Evolutionary conservation across 441 rosid genomes (phyloP).

Genomic region (Adansonia grandidieri): DNA sequence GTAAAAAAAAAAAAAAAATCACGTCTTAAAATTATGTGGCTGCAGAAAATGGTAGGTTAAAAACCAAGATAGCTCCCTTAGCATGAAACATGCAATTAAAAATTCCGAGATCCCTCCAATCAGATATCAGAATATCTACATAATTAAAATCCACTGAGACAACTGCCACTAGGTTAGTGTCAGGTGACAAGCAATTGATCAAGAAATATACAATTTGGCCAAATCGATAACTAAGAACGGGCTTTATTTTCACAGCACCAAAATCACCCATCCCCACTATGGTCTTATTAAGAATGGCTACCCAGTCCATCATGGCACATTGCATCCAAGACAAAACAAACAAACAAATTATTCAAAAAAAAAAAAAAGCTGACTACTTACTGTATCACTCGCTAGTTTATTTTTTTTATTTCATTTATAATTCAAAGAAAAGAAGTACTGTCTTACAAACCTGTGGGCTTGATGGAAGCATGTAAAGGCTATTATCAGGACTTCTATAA

Average conservation of each 20-base stretch:
- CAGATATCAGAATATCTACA: neutral
- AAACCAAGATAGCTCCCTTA: conserved; percentile 2
- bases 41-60: neutral
- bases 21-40: neutral
- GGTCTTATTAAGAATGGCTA: neutral
- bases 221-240: neutral
- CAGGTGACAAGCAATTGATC: neutral
- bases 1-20: neutral
- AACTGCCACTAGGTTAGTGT: neutral
- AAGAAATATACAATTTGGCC: conserved; percentile 14
- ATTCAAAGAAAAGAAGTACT: neutral
- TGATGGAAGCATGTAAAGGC: conserved; percentile 91
- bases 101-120: neutral
- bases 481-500: conserved; percentile 83
- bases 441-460: conserved; percentile 79
- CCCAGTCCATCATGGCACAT: neutral
- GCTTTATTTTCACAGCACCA: neutral
- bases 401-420: conserved; percentile 16
- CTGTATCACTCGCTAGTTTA: conserved; percentile 16
- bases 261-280: neutral
- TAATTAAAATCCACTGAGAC: neutral
- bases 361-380: neutral
- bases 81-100: neutral
- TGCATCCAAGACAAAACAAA: conserved; percentile 21
- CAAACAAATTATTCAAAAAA: conserved; percentile 17